Conservation (phyloP, 2,329 filamentous ascomycete genomes). For the Apiospora saccharicola region DNA sequence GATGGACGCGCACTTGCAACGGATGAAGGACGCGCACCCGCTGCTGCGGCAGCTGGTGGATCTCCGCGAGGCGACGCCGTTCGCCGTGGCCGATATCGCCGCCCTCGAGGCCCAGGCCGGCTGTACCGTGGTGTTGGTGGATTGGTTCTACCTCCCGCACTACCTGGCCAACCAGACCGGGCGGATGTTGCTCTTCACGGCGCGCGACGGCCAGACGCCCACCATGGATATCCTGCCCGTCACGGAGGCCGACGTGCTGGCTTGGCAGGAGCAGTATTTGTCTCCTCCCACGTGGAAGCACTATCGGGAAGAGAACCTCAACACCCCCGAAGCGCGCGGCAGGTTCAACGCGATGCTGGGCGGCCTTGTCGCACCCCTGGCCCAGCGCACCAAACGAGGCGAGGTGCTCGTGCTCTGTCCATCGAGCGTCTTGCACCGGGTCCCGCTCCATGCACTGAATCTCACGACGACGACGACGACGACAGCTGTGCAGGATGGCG, state of each 20-base stretch:
- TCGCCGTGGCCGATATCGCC: neutral
- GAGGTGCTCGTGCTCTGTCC: constrained; percentile 6
- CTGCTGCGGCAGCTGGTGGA: neutral
- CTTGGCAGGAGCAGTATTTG: neutral
- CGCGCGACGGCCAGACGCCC: neutral
- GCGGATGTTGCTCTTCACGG: neutral
- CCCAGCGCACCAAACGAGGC: neutral
- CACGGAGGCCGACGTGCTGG: neutral
- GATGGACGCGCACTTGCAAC: neutral
- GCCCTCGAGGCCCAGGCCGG: neutral
- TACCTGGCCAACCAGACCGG: neutral
- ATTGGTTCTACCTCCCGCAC: constrained; percentile 9
- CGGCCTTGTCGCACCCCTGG: neutral
- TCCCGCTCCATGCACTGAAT: neutral
- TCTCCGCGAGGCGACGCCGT: neutral
- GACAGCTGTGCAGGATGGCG: neutral
- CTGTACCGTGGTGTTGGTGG: neutral
- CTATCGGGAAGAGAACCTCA: neutral
- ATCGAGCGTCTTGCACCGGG: neutral
- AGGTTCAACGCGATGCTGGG: neutral
- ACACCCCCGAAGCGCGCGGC: neutral
- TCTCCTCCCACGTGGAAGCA: neutral
- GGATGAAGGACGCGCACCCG: neutral
- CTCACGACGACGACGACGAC: neutral
- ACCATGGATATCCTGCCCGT: neutral